Base-by-base conservation (phyloP, 441 rosid species). In the Pelargonium cotyledonis region DNA sequence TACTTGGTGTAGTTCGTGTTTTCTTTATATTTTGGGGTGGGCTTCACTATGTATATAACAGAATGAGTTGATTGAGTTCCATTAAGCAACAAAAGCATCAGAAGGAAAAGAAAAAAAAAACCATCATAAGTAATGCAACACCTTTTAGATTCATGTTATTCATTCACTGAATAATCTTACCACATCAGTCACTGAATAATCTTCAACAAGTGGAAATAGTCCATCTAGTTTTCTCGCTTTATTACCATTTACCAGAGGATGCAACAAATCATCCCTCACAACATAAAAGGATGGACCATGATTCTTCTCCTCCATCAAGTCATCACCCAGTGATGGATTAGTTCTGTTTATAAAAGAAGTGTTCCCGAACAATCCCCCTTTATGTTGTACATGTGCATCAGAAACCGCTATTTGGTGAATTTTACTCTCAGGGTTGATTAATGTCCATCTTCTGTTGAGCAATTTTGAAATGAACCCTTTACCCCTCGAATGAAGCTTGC, bases 201-300 rank as follows among this genome's bases (percentile, higher is more conserved):
- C 84, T 67, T 75, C 72, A 43, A 94, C 79, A 57, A 91, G 86
- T 35, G 91, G 95, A 72, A 94, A 75, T 71, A 94, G 65, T 12
- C 84, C 97, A 68, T 94, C 98, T 51, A 91, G 80, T 80, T 94
- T 94, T 77, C 98, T 87, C 8, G 95, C 95, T 78, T 94, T 91
- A 76, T 91, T 94, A 72, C 97, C 97, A 78, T 89, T 91, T 15
- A 91, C 84, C 67, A 88, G 80, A n/a, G 98, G 97, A 77, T 89
- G 97, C 79, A 89, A 78, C 76, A 94, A 85, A 83, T 89, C 98
- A 75, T 89, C 98, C 85, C 97, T 86, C 41, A 89, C 78, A 47
- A 94, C 66, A 74, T 86, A 94, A 73, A 88, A 94, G 66, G 81
- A 84, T 2, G 80, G 79, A 7, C 73, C 78, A 69, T 65, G 75